phyloP scores from a whole-genome alignment of 192 early-diverging fungal species.

The Lunasporangiospora selenospora region DNA sequence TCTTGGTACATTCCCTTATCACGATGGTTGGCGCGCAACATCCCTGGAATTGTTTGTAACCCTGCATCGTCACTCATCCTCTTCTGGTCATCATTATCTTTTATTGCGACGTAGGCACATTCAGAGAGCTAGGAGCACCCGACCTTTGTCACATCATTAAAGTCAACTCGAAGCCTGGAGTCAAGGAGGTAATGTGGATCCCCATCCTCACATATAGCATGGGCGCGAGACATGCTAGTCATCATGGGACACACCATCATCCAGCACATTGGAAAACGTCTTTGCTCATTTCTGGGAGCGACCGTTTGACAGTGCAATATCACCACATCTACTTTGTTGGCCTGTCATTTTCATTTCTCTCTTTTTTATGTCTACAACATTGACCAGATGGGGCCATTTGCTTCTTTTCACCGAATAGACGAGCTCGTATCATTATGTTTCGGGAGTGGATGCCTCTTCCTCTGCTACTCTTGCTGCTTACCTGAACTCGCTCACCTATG shows the following conservation, averaged over 20 bases:
- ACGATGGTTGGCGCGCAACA: slow-evolving; percentile 20
- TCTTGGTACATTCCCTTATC: slow-evolving; percentile 69
- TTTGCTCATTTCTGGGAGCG: too few species aligned
- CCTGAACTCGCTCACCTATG: slow-evolving; percentile 94
- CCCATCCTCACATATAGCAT: not conserved
- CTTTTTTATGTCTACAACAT: slow-evolving; percentile 11
- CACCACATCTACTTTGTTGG: too few species aligned
- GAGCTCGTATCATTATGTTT: slow-evolving; percentile 82
- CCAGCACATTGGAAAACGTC: too few species aligned
- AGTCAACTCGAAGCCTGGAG: slow-evolving; percentile 79
- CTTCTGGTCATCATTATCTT: not conserved
- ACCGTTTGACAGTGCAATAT: too few species aligned
- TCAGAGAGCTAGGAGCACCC: slow-evolving; percentile 95
- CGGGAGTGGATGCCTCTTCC: slow-evolving; percentile 87
- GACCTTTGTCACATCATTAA: slow-evolving; percentile 98
- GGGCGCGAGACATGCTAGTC: slow-evolving; percentile 8
- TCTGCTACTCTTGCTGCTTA: slow-evolving; percentile 98
- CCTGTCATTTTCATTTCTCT: slow-evolving; percentile 2
- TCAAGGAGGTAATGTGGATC: slow-evolving; percentile 71
- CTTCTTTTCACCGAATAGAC: too few species aligned
- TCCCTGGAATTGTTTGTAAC: slow-evolving; percentile 21
- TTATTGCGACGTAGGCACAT: slow-evolving; percentile 60
- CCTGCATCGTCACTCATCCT: not conserved
- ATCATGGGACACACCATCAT: too few species aligned
- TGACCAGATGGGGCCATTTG: too few species aligned